Evolutionary conservation across 768 basidiomycete genomes (phyloP).

Genomic region (Tricholoma furcatifolium): DNA sequence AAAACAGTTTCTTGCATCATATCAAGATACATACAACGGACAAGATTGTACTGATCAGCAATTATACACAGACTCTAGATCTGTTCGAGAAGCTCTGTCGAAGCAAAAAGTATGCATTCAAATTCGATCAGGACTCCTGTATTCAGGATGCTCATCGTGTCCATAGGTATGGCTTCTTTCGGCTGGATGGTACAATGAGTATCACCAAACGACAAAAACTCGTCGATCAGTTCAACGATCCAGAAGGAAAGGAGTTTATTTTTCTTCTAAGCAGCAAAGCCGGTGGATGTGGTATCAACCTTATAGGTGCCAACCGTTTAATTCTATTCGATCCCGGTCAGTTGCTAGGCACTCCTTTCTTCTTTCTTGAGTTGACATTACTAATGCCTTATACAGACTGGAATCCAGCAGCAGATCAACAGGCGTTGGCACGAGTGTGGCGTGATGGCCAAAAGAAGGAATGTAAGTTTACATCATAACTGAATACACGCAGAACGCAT

Average conservation of each 20-base stretch:
- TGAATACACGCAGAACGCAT: background rate
- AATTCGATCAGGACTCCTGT: background rate
- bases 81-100: constrained; percentile 88
- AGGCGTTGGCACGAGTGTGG: constrained; percentile 98
- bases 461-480: constrained; percentile 52
- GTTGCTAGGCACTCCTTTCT: constrained; percentile 14
- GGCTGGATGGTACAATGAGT: constrained; percentile 93
- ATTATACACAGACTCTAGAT: constrained; percentile 94
- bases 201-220: constrained; percentile 92
- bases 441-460: constrained; percentile 99
- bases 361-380: background rate
- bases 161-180: constrained; percentile 81
- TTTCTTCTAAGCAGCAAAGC: constrained; percentile 95
- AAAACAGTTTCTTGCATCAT: constrained; percentile 74
- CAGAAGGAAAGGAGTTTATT: constrained; percentile 89
- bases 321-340: constrained; percentile 92
- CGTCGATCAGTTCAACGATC: constrained; percentile 95
- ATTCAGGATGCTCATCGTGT: background rate
- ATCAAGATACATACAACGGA: constrained; percentile 81
- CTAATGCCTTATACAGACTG: constrained; percentile 61
- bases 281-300: constrained; percentile 94
- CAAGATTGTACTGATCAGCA: constrained; percentile 96
- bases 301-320: constrained; percentile 94
- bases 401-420: constrained; percentile 98
- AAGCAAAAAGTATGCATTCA: constrained; percentile 69